Percentiles rank a stretch among this genome's conserved stretches.
These are phyloP conservation scores for Gaeumannomyces sp. DNA, from an alignment of 2,329 filamentous ascomycete species.

Conservation along the genomic window DNA sequence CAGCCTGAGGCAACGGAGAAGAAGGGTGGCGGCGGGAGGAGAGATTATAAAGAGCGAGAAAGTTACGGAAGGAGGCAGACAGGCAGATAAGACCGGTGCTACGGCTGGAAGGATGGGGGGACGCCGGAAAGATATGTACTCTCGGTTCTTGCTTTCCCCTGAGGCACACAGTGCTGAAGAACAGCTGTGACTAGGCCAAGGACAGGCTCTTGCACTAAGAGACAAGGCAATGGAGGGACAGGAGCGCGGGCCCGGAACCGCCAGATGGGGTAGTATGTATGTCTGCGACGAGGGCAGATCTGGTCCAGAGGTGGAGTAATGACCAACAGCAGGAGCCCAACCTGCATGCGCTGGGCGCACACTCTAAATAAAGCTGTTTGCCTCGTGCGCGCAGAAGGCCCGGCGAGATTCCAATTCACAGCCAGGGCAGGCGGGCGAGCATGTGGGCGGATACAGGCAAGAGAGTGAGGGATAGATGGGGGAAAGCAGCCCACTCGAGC, in stretches of 20 bases:
- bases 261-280: neutral
- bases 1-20: neutral
- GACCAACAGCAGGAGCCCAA: neutral
- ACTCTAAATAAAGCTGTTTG: neutral
- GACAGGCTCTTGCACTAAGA: neutral
- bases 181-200: constrained; percentile 3
- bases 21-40: constrained; percentile 39
- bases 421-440: neutral
- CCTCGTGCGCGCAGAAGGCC: neutral
- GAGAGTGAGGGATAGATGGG: neutral
- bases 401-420: neutral
- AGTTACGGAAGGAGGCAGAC: constrained; percentile 9
- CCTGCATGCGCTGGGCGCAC: neutral
- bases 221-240: neutral
- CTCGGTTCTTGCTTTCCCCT: neutral
- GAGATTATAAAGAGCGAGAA: constrained; percentile 12
- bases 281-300: neutral
- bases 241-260: neutral
- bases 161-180: neutral
- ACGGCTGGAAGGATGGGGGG: neutral
- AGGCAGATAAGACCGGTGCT: neutral
- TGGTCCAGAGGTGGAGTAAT: neutral
- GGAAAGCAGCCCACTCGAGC: neutral
- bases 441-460: neutral
- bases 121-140: neutral